Percentiles rank a stretch among this genome's conserved stretches.
Conservation (phyloP, 2,329 filamentous ascomycete genomes). For the Xylaria sp. region DNA sequence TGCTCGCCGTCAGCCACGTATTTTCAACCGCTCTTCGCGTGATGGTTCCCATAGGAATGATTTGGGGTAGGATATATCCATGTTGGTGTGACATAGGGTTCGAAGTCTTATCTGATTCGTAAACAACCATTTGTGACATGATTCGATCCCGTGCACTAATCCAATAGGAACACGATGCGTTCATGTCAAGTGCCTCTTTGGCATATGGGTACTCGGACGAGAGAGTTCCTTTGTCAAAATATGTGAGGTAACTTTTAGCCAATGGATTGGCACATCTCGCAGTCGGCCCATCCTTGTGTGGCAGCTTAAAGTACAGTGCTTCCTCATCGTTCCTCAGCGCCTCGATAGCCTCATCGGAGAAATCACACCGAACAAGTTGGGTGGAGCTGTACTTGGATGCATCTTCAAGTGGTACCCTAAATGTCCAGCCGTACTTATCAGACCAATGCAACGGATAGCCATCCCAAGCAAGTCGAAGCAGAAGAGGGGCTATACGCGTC, state of each 20-base stretch:
- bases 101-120: slow-evolving; percentile 68
- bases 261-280: slow-evolving; percentile 87
- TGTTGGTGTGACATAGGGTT: slow-evolving; percentile 41
- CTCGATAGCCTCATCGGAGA: slow-evolving; percentile 77
- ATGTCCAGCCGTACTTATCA: slow-evolving; percentile 92
- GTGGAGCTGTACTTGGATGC: slow-evolving; percentile 73
- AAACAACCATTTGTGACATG: slow-evolving; percentile 94
- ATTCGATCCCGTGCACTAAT: slow-evolving; percentile 95
- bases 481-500: slow-evolving; percentile 84
- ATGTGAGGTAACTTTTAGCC: slow-evolving; percentile 88
- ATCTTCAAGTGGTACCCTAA: slow-evolving; percentile 74
- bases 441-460: slow-evolving; percentile 92
- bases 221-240: slow-evolving; percentile 89
- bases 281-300: slow-evolving; percentile 92
- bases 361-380: slow-evolving; percentile 78
- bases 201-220: slow-evolving; percentile 90
- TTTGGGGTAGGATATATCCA: slow-evolving; percentile 93
- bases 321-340: slow-evolving; percentile 72
- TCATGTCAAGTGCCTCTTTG: slow-evolving; percentile 97
- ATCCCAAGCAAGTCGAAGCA: slow-evolving; percentile 89
- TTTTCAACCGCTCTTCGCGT: slow-evolving; percentile 95
- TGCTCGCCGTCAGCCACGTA: slow-evolving; percentile 97
- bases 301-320: slow-evolving; percentile 87
- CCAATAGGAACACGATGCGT: slow-evolving; percentile 98
- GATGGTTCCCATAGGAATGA: slow-evolving; percentile 98